Conservation (phyloP, 129 eudicot genomes). For the Mikania micrantha region DNA sequence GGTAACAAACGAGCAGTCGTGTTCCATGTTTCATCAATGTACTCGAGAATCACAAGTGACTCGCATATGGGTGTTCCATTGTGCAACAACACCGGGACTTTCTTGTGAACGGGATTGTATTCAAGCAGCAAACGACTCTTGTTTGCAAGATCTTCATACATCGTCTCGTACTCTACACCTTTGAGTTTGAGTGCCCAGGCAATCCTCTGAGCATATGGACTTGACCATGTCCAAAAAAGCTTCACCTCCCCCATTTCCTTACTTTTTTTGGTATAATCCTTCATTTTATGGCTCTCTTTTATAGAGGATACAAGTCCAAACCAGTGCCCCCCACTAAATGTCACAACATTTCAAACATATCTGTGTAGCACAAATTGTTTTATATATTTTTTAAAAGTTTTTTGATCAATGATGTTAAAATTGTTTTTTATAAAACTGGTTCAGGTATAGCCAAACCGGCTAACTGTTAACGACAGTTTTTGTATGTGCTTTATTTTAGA, state of each 20-base stretch:
- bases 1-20: conserved; percentile 36
- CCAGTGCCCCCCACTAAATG: too few species aligned
- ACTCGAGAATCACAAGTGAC: conserved; percentile 25
- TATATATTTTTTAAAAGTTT: too few species aligned
- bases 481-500: too few species aligned
- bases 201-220: conserved; percentile 50
- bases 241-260: conserved; percentile 40
- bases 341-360: too few species aligned
- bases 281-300: not conserved
- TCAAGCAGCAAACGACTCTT: conserved; percentile 22
- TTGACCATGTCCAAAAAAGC: conserved; percentile 65
- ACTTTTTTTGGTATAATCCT: conserved; percentile 14
- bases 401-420: too few species aligned
- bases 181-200: conserved; percentile 46
- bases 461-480: too few species aligned
- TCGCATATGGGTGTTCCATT: conserved; percentile 48
- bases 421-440: too few species aligned
- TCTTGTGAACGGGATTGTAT: conserved; percentile 52
- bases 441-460: too few species aligned
- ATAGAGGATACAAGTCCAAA: too few species aligned
- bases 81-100: conserved; percentile 56
- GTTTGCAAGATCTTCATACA: conserved; percentile 17
- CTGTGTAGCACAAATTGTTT: too few species aligned
- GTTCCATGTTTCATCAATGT: conserved; percentile 36
- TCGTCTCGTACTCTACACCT: conserved; percentile 8